Evolutionary conservation across 768 basidiomycete species (phyloP).

Genomic region (Mycena metata): DNA sequence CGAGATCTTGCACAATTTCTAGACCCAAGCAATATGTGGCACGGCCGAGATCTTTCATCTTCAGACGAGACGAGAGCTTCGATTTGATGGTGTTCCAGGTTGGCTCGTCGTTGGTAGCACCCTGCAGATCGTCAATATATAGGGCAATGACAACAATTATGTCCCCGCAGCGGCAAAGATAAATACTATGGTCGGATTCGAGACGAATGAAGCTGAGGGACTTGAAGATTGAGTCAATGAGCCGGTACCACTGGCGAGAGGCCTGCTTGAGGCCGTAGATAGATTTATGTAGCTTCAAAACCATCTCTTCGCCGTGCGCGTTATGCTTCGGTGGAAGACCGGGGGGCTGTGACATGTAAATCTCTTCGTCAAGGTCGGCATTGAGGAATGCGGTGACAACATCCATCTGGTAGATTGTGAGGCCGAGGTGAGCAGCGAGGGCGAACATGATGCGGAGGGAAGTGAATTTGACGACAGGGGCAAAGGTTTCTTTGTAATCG

Average conservation of each 20-base stretch:
- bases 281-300: background rate
- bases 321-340: constrained; percentile 3
- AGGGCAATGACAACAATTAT: background rate
- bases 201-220: background rate
- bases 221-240: background rate
- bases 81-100: background rate
- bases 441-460: constrained; percentile 1
- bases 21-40: background rate
- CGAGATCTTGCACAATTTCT: background rate
- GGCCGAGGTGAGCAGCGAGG: background rate
- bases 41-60: background rate
- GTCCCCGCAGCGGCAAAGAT: constrained; percentile 1
- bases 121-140: background rate
- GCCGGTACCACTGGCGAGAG: background rate
- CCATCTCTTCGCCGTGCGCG: background rate
- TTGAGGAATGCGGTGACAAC: constrained; percentile 6
- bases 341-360: background rate
- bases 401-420: constrained; percentile 10
- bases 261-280: constrained; percentile 7
- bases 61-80: background rate
- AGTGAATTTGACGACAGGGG: background rate
- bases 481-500: background rate
- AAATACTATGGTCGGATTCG: constrained; percentile 3
- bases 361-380: background rate
- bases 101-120: background rate